phyloP scores from a whole-genome alignment of 495 filamentous ascomycete species.

The Tuber melanosporum region DNA sequence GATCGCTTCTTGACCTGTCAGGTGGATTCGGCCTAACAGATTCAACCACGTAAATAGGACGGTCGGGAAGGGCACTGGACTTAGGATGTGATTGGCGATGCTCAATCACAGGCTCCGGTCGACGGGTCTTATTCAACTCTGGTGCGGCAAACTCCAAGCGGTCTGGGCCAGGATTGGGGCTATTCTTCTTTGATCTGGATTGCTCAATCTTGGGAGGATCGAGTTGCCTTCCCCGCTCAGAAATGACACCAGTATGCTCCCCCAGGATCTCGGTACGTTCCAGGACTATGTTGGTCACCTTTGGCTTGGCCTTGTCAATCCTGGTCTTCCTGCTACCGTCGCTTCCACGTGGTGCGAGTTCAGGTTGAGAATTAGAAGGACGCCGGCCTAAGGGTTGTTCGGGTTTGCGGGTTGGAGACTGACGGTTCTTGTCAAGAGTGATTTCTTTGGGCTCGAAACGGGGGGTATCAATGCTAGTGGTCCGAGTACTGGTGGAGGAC shows the following conservation, averaged over 20 bases:
- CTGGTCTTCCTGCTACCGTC: constrained; percentile 33
- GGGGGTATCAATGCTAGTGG: constrained; percentile 39
- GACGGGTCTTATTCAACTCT: constrained; percentile 16
- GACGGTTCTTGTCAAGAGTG: constrained; percentile 17
- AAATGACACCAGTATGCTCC: constrained; percentile 13
- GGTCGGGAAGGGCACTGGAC: constrained; percentile 29
- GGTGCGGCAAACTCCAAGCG: constrained; percentile 22
- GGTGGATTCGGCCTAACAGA: constrained; percentile 32
- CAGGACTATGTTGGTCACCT: constrained; percentile 26
- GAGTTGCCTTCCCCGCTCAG: constrained; percentile 26
- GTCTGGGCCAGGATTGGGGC: constrained; percentile 27
- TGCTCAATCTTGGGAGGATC: constrained; percentile 28
- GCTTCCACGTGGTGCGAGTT: constrained; percentile 29
- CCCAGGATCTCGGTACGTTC: constrained; percentile 35
- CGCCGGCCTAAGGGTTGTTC: constrained; percentile 24
- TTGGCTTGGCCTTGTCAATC: constrained; percentile 26
- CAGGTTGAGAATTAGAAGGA: constrained; percentile 26
- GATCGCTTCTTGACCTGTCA: constrained; percentile 27
- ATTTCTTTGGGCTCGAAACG: constrained; percentile 36
- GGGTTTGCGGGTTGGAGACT: constrained; percentile 23
- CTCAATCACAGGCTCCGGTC: constrained; percentile 16
- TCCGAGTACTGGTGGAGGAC: constrained; percentile 34
- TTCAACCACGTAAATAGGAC: constrained; percentile 37
- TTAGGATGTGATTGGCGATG: constrained; percentile 9
- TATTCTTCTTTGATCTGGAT: constrained; percentile 27